These are phyloP conservation scores for Chlorella sp. DNA, from an alignment of 139 green algal genomes.

Conservation along the genomic window DNA sequence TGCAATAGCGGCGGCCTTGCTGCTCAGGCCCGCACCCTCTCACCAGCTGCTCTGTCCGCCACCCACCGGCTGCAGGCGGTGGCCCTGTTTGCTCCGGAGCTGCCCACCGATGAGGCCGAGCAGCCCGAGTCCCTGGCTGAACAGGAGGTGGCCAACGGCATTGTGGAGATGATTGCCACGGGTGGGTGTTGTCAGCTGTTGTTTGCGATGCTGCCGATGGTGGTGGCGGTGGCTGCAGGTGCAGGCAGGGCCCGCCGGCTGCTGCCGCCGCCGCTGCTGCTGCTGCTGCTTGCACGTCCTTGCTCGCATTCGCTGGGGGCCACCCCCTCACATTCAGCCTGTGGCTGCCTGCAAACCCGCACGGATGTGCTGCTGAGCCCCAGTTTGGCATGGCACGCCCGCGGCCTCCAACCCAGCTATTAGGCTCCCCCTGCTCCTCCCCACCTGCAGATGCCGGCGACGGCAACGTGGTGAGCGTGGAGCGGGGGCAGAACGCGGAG, in stretches of 20 bases:
- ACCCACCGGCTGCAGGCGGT: constrained; percentile 8
- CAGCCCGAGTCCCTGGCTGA: background rate
- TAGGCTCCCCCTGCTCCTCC: background rate
- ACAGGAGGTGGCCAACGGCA: background rate
- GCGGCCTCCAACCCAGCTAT: background rate
- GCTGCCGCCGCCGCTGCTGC: too few relatives aligned
- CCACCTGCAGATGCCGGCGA: background rate
- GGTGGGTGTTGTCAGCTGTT: background rate
- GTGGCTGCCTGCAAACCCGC: too few relatives aligned
- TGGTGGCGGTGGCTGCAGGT: background rate
- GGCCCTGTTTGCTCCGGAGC: constrained; percentile 42
- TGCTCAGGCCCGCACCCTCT: too few relatives aligned
- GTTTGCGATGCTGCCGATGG: background rate
- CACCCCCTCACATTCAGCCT: too few relatives aligned
- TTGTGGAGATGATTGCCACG: constrained; percentile 15
- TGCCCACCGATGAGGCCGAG: background rate
- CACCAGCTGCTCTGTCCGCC: too few relatives aligned
- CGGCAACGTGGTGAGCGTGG: constrained; percentile 26
- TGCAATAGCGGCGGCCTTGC: too few relatives aligned
- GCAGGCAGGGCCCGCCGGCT: too few relatives aligned
- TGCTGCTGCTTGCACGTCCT: too few relatives aligned
- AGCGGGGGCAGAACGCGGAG: constrained; percentile 24
- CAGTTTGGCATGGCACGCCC: too few relatives aligned
- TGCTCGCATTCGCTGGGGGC: too few relatives aligned
- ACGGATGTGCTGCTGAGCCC: too few relatives aligned